A percentile compares a stretch with the other conserved stretches of the same genome.
These are phyloP conservation scores for Orbilia oligospora DNA, from an alignment of 2,329 filamentous ascomycete genomes.

Conservation along the genomic window DNA sequence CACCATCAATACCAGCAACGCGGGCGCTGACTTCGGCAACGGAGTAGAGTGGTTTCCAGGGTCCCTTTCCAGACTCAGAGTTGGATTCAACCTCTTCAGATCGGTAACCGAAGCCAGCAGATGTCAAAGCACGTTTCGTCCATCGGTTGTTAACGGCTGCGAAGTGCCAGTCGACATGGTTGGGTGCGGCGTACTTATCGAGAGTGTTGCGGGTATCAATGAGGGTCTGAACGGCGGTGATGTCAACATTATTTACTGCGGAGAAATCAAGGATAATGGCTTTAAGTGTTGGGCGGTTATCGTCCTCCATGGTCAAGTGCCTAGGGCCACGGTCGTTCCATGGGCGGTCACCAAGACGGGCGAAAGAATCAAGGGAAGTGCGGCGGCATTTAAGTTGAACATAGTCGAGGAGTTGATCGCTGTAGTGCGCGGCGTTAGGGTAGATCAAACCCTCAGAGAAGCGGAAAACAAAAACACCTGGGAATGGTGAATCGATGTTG, in stretches of 20 bases:
- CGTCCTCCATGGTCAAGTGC: constrained; percentile 69
- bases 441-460: constrained; percentile 97
- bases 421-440: constrained; percentile 89
- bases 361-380: constrained; percentile 78
- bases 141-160: constrained; percentile 94
- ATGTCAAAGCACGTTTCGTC: constrained; percentile 90
- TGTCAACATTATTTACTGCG: constrained; percentile 92
- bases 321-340: constrained; percentile 82
- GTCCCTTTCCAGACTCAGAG: constrained; percentile 68
- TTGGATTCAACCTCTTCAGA: constrained; percentile 66
- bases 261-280: constrained; percentile 96
- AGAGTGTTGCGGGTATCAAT: constrained; percentile 96
- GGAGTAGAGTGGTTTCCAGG: constrained; percentile 94
- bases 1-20: constrained; percentile 69
- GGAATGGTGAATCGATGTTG: constrained; percentile 83
- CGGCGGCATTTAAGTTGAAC: constrained; percentile 81
- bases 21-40: constrained; percentile 86
- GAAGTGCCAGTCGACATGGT: constrained; percentile 93
- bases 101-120: constrained; percentile 90
- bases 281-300: constrained; percentile 78
- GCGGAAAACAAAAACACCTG: constrained; percentile 94
- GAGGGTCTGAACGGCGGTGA: constrained; percentile 90
- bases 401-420: constrained; percentile 80
- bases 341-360: constrained; percentile 81
- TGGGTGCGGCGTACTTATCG: constrained; percentile 84